Evolutionary conservation across 202 grass and related monocot species (phyloP).

Genomic region (Carex sylvatica): DNA sequence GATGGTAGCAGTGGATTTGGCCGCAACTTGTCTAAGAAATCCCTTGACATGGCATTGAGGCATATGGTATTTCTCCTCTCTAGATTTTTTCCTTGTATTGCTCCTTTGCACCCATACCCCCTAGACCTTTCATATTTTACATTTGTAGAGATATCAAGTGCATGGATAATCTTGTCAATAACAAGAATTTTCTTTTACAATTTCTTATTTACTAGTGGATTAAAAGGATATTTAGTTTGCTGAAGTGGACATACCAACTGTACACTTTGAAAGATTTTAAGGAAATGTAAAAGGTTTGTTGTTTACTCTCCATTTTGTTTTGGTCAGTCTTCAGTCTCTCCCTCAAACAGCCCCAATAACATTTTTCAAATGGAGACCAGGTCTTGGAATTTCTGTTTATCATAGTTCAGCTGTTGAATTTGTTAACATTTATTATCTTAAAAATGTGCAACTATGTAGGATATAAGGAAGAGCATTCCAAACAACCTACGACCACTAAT

Average conservation of each 20-base stretch:
- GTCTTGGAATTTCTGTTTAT: slow-evolving; percentile 9
- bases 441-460: slow-evolving; percentile 44
- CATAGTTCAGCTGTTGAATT: not conserved
- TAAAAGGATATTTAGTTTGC: not conserved
- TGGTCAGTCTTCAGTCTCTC: not conserved
- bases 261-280: not conserved
- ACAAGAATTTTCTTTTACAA: not conserved
- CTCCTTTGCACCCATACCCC: not conserved
- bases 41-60: slow-evolving; percentile 92
- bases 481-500: slow-evolving; percentile 87
- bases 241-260: not conserved
- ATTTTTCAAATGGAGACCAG: not conserved
- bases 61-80: slow-evolving; percentile 69
- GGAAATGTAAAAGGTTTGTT: not conserved
- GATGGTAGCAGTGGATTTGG: slow-evolving; percentile 83
- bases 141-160: not conserved
- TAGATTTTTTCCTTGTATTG: not conserved
- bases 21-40: slow-evolving; percentile 88
- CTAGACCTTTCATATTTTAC: not conserved
- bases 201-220: not conserved
- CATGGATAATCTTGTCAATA: not conserved
- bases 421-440: not conserved
- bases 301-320: not conserved
- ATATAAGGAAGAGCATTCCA: slow-evolving; percentile 86
- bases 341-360: not conserved